Conservation (phyloP, 805 yeast species). For the Zygosaccharomyces rouxii region DNA sequence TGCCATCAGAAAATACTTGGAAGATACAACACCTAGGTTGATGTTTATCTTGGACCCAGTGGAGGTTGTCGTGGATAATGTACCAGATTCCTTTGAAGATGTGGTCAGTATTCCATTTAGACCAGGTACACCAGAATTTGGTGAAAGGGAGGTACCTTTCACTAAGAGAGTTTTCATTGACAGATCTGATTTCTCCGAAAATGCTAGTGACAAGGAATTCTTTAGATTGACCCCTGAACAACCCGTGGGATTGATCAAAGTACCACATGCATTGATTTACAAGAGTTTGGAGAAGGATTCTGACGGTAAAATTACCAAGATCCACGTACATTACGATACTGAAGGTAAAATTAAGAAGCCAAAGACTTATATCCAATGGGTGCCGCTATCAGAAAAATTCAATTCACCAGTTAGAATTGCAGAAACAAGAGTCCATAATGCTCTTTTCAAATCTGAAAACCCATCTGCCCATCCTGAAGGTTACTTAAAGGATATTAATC, state of each 20-base stretch:
- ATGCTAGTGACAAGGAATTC: slow-evolving; percentile 56
- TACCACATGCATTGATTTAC: slow-evolving; percentile 77
- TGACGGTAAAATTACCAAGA: slow-evolving; percentile 58
- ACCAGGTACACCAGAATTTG: slow-evolving; percentile 77
- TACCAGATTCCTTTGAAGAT: slow-evolving; percentile 70
- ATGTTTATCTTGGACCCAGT: slow-evolving; percentile 91
- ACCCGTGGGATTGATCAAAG: slow-evolving; percentile 90
- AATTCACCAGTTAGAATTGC: slow-evolving; percentile 59
- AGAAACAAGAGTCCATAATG: slow-evolving; percentile 85
- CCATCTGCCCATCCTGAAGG: slow-evolving; percentile 89
- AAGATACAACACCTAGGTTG: slow-evolving; percentile 86
- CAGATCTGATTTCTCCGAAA: slow-evolving; percentile 77
- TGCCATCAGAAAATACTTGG: slow-evolving; percentile 82
- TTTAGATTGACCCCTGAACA: slow-evolving; percentile 93
- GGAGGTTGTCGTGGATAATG: slow-evolving; percentile 74
- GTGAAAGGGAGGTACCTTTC: slow-evolving; percentile 71
- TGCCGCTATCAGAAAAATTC: slow-evolving; percentile 62
- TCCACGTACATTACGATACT: slow-evolving; percentile 77
- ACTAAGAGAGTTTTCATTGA: slow-evolving; percentile 79
- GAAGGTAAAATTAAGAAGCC: slow-evolving; percentile 66
- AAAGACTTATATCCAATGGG: slow-evolving; percentile 96
- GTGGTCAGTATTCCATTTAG: slow-evolving; percentile 77
- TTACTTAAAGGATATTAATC: slow-evolving; percentile 76
- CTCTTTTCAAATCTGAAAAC: slow-evolving; percentile 83
- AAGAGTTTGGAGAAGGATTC: slow-evolving; percentile 54